Base-by-base conservation (phyloP, 345 rosid species). In the Microcos paniculata region DNA sequence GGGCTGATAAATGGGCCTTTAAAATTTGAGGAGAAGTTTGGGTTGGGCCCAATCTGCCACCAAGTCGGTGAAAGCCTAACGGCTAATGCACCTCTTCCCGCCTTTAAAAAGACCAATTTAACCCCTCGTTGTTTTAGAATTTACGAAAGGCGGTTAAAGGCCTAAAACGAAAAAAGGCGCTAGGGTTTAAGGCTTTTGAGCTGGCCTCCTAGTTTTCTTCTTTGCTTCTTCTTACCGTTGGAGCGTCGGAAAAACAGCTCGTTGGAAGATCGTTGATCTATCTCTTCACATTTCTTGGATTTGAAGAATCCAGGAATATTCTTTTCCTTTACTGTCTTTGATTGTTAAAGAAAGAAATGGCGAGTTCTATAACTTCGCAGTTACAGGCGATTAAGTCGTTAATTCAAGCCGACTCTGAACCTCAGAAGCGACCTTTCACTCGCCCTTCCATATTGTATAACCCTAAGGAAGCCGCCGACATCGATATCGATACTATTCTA, bases 391-490 rank as follows among this genome's bases (percentile, higher is more conserved):
- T 93, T 70, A 85, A 87, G 67, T 77, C 97, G 56, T 76, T 66
- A 28, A 65, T 87, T 31, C 91, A 84, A 78, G 80, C 71, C 9
- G 96, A 89, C 9, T 73, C 88, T 53, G 96, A 88, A 74, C 76
- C 88, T 21, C 80, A 58, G 46, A 89, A 82, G 76, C 77, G 90
- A 33, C 91, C 93, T 13, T 75, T 89, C 42, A 87, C 88, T 58
- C 87, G 90, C 42, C 91, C 93, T 13, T 89, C 95, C 59, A 48
- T 91, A 62, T 76, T 91, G 3, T 91, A 82, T 74, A 79, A 72
- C 64, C 78, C 92, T 46, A 87, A 85, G 75, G 88, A 87, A 79
- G 95, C 95, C 12, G 91, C 93, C 6, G 99, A 96, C 75, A 74
- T 92, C 9, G 96, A 93, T 64, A 77, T 88, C 72, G 98, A 96